phyloP scores from a whole-genome alignment of 768 basidiomycete species.

The Panaeolus cyanescens region DNA sequence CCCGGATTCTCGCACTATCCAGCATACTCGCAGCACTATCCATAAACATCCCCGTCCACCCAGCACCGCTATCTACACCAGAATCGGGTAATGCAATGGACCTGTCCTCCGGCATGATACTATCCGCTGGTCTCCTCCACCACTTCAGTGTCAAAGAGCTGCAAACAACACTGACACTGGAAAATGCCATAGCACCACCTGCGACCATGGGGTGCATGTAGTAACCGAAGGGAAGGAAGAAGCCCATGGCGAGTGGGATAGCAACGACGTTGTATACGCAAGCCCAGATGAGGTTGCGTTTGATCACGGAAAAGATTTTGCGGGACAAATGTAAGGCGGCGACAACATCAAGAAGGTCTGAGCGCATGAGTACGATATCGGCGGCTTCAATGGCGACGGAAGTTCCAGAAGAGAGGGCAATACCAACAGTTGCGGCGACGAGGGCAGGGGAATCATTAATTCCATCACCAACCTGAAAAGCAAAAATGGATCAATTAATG shows the following conservation, averaged over 20 bases:
- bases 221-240: constrained; percentile 88
- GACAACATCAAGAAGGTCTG: constrained; percentile 95
- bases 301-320: constrained; percentile 87
- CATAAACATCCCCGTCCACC: constrained; percentile 47
- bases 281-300: constrained; percentile 94
- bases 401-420: constrained; percentile 94
- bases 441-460: constrained; percentile 99
- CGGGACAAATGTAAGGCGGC: constrained; percentile 92
- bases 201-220: constrained; percentile 99
- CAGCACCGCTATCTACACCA: constrained; percentile 34
- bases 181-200: constrained; percentile 98
- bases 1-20: constrained; percentile 41
- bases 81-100: constrained; percentile 15
- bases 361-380: constrained; percentile 96
- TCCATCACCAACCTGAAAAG: constrained; percentile 87
- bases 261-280: constrained; percentile 92
- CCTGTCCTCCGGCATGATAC: constrained; percentile 66
- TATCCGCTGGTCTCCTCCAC: constrained; percentile 75
- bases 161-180: constrained; percentile 92
- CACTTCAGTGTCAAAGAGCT: constrained; percentile 85
- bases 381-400: constrained; percentile 98
- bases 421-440: constrained; percentile 93
- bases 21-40: constrained; percentile 44
- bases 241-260: constrained; percentile 97
- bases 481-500: constrained; percentile 4